phyloP scores from a whole-genome alignment of 1,139 yeast species.

The Spathaspora jeffriesii region DNA sequence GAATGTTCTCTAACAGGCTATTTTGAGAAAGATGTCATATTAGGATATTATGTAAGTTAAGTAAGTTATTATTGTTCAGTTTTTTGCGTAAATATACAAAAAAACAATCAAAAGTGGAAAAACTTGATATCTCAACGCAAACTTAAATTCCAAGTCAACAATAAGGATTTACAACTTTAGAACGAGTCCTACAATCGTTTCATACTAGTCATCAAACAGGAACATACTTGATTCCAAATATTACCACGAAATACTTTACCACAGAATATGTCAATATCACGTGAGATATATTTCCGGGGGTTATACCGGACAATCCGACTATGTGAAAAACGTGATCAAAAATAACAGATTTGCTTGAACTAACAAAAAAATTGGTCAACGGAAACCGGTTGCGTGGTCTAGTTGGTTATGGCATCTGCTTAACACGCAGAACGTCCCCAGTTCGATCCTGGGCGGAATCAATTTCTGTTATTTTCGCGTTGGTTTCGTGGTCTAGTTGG shows the following conservation, averaged over 20 bases:
- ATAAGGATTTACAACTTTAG: not conserved
- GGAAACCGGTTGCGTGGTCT: slow-evolving; percentile 70
- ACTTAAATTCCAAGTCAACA: not conserved
- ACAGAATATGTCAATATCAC: not conserved
- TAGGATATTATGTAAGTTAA: not conserved
- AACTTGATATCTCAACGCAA: not conserved
- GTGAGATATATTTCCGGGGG: not conserved
- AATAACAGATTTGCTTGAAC: not conserved
- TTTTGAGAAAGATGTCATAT: not conserved
- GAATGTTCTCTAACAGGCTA: not conserved
- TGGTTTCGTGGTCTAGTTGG: slow-evolving; percentile 92
- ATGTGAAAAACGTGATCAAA: not conserved
- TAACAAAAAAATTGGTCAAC: not conserved
- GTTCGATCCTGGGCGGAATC: slow-evolving; percentile 99
- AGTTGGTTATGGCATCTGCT: slow-evolving; percentile 99
- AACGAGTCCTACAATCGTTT: not conserved
- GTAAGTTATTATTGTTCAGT: not conserved
- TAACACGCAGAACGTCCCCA: slow-evolving; percentile 99
- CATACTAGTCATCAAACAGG: not conserved
- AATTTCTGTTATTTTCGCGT: slow-evolving; percentile 25
- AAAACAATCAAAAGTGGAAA: not conserved
- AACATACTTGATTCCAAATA: not conserved
- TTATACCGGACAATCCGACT: not conserved
- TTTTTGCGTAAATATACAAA: not conserved
- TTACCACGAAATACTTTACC: not conserved